Conservation (phyloP, 345 rosid genomes). For the Gossypium longicalyx region DNA sequence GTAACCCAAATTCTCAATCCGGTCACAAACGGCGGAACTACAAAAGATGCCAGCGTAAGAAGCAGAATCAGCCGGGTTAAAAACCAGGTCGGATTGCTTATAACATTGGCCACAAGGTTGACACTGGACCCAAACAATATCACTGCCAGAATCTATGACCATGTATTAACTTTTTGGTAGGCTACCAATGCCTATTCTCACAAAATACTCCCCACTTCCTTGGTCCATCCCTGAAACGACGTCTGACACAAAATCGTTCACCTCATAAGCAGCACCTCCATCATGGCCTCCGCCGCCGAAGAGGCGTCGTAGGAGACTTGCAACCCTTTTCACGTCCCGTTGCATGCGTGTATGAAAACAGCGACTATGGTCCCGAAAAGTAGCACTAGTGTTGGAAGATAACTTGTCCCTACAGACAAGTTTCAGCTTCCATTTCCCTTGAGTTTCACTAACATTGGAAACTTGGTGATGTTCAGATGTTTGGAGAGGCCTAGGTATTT, state of each 20-base stretch:
- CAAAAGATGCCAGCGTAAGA: slow-evolving; percentile 75
- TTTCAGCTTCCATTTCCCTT: slow-evolving; percentile 33
- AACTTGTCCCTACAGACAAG: slow-evolving; percentile 65
- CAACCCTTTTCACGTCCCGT: slow-evolving; percentile 56
- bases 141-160: slow-evolving; percentile 94
- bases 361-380: slow-evolving; percentile 31
- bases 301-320: slow-evolving; percentile 49
- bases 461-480: slow-evolving; percentile 29
- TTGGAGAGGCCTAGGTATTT: slow-evolving; percentile 15
- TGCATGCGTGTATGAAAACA: slow-evolving; percentile 66
- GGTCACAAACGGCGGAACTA: slow-evolving; percentile 67
- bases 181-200: slow-evolving; percentile 84
- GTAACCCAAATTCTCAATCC: slow-evolving; percentile 67
- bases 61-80: slow-evolving; percentile 73
- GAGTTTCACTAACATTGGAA: slow-evolving; percentile 11
- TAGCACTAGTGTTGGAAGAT: slow-evolving; percentile 5
- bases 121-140: slow-evolving; percentile 96
- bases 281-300: slow-evolving; percentile 10
- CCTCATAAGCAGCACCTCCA: slow-evolving; percentile 12
- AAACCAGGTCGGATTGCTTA: slow-evolving; percentile 83
- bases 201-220: slow-evolving; percentile 91
- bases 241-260: slow-evolving; percentile 70
- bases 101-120: slow-evolving; percentile 88
- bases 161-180: slow-evolving; percentile 80
- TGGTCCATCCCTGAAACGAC: slow-evolving; percentile 95